Evolutionary conservation across 352 stramenopile genomes (phyloP).

Genomic region (Phytophthora tentaculata): DNA sequence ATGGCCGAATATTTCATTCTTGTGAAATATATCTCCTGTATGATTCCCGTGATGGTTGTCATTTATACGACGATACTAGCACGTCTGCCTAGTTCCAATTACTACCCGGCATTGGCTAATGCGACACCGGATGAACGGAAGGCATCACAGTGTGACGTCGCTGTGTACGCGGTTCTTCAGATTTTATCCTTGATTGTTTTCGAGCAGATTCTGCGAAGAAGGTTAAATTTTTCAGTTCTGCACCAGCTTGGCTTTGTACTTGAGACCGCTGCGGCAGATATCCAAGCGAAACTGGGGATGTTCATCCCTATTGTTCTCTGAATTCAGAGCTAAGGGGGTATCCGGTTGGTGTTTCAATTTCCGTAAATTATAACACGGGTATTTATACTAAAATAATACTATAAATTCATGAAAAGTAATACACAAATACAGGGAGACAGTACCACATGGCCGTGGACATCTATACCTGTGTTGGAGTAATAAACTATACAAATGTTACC

Average conservation of each 20-base stretch:
- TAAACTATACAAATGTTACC: too few species aligned
- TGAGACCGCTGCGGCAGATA: slow-evolving; percentile 26
- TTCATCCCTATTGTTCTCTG: slow-evolving; percentile 39
- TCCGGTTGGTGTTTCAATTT: too few species aligned
- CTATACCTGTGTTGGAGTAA: too few species aligned
- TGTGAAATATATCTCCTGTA: neutral
- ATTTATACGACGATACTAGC: neutral
- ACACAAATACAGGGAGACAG: too few species aligned
- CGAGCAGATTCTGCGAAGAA: slow-evolving; percentile 15
- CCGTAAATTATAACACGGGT: too few species aligned
- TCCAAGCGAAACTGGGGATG: slow-evolving; percentile 32
- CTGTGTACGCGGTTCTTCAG: slow-evolving; percentile 27
- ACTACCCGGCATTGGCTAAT: neutral
- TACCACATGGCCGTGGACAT: too few species aligned
- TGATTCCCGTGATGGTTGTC: neutral
- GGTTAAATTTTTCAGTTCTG: slow-evolving; percentile 22
- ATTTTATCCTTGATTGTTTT: slow-evolving; percentile 24
- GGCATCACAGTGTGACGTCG: slow-evolving; percentile 12
- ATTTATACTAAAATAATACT: too few species aligned
- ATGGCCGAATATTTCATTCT: neutral
- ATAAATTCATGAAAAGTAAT: too few species aligned
- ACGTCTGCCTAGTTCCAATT: neutral
- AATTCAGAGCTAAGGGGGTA: too few species aligned
- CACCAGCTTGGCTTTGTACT: slow-evolving; percentile 39
- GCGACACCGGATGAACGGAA: neutral